Base-by-base conservation (phyloP, 352 stramenopile genomes). In the Vaucheria bursata region DNA sequence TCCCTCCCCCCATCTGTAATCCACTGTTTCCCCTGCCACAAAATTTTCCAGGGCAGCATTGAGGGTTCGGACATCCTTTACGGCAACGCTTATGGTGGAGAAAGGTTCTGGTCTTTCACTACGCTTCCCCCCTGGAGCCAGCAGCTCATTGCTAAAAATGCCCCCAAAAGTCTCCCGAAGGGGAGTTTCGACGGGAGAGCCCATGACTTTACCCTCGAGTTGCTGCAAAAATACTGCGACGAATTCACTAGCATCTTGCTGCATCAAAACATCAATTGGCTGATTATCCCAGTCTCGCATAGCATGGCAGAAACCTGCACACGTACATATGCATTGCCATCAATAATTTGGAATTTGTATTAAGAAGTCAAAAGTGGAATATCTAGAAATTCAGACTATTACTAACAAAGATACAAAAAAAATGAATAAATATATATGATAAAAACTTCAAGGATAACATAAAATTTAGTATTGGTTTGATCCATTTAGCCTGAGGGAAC, bases 161-260 rank as follows among this genome's bases (percentile, higher is more conserved):
- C 91, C 91, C 7, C 91, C 91, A 76, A 96, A 95, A 59, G 91
- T 91, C 0, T 86, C 88, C 75, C 92, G 89, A 6, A 96, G 80
- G 12, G 93, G 86, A 75, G 89, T 92, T 50, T 96, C 90, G 36
- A 39, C 69, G 34, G 65, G 49, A 25, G 66, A 78, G 35, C 79
- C 68, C 79, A 78, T 82, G 5, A 78, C 38, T 3, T 72, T 35
- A 1, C 75, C 67, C 75, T 81, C 77, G 33, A 81, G 45, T 72
- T 81, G 29, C 29, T 70, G 25, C 7, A 97, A 93, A 67, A 97
- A 95, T n/a, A 88, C 91, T 0, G 91, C 92, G 38, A 97, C 79
- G 76, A 96, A 97, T 83, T 96, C 92, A 37, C 89, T 94, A 0
- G 91, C 92, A 74, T 97, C 92, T 80, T 96, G 91, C 84, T 97